Conservation (phyloP, 306 rosid species). For the peach (Prunus persica) region Prunus_persica_NCBIv2 NC_034009.1:26309001-26309500, state of each 20-base stretch:
- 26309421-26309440: neutral
- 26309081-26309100: constrained; percentile 53
- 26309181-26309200: neutral
- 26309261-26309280: neutral
- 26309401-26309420: neutral
- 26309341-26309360: neutral
- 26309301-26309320: constrained; percentile 13
- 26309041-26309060: constrained; percentile 13
- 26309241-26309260: neutral
- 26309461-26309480: neutral
- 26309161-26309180: constrained; percentile 2
- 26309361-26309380: neutral
- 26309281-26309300: constrained; percentile 2
- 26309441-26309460: neutral
- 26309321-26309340: constrained; percentile 11
- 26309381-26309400: neutral
- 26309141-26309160: constrained; percentile 7
- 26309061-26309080: constrained; percentile 30
- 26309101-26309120: constrained; percentile 34
- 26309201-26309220: constrained; percentile 11
- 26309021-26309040: constrained; percentile 45
- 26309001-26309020: constrained; percentile 53
- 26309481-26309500: neutral
- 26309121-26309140: constrained; percentile 66
- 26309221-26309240: neutral